phyloP scores from a whole-genome alignment of 495 filamentous ascomycete genomes.

The Podospora anserina region DNA sequence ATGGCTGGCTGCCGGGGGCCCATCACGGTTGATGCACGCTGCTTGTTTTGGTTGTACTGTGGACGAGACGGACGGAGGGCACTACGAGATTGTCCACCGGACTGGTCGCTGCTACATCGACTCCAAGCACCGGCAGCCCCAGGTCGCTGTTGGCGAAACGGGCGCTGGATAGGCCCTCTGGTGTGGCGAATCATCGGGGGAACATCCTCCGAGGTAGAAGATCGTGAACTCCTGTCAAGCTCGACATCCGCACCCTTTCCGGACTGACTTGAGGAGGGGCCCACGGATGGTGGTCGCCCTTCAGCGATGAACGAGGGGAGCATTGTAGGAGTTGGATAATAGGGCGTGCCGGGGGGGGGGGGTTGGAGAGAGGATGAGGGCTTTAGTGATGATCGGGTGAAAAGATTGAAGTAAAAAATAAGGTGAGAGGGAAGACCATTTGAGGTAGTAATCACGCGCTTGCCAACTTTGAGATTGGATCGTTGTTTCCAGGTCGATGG shows the following conservation, averaged over 20 bases:
- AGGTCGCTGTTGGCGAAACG: neutral
- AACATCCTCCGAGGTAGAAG: neutral
- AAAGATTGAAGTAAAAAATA: too few relatives aligned
- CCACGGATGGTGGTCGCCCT: neutral
- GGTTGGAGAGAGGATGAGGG: too few relatives aligned
- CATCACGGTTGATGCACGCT: neutral
- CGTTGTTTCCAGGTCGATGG: too few relatives aligned
- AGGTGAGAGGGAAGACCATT: too few relatives aligned
- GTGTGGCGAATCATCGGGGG: neutral
- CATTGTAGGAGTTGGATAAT: neutral
- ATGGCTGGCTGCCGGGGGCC: constrained; percentile 2
- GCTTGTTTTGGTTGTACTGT: neutral
- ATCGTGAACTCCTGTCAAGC: neutral
- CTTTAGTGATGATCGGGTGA: too few relatives aligned
- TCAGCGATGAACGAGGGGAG: neutral
- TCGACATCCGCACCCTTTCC: neutral
- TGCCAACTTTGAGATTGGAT: too few relatives aligned
- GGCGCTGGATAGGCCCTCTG: neutral
- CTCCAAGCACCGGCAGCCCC: neutral
- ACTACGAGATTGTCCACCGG: neutral
- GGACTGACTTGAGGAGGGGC: neutral
- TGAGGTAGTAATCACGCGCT: too few relatives aligned
- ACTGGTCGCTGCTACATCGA: neutral
- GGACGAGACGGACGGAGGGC: neutral
- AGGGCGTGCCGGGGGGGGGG: too few relatives aligned